phyloP scores from a whole-genome alignment of 164 flowering plant species.

The Vitis rotundifolia region DNA sequence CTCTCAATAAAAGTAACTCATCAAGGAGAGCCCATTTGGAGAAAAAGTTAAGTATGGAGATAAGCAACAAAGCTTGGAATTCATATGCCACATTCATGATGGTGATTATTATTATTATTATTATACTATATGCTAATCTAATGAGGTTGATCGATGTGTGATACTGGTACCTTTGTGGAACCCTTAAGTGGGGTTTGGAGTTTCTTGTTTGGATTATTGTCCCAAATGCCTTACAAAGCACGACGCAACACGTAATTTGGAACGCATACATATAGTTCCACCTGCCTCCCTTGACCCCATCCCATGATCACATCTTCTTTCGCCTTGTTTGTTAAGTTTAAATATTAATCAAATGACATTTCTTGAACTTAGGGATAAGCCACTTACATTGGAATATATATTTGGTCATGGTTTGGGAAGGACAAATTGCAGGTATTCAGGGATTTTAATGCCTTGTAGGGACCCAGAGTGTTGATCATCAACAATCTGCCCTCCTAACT shows the following conservation, averaged over 20 bases:
- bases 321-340: slow-evolving; percentile 5
- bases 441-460: slow-evolving; percentile 12
- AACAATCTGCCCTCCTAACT: not conserved
- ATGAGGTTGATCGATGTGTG: not conserved
- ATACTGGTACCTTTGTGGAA: not conserved
- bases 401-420: not conserved
- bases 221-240: not conserved
- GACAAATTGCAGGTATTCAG: slow-evolving; percentile 13
- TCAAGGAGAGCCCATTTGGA: not conserved
- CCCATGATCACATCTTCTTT: not conserved
- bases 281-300: slow-evolving; percentile 25
- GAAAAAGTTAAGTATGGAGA: no score
- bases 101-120: not conserved
- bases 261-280: not conserved
- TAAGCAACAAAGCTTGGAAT: not conserved
- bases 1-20: not conserved
- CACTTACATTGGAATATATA: slow-evolving; percentile 5
- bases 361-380: slow-evolving; percentile 9
- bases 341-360: not conserved
- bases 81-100: not conserved
- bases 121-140: not conserved
- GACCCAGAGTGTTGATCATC: slow-evolving; percentile 4
- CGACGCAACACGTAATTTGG: not conserved
- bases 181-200: slow-evolving; percentile 3
- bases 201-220: slow-evolving; percentile 10